phyloP scores from a whole-genome alignment of 495 filamentous ascomycete genomes.

The Aspergillus asperescens region DNA sequence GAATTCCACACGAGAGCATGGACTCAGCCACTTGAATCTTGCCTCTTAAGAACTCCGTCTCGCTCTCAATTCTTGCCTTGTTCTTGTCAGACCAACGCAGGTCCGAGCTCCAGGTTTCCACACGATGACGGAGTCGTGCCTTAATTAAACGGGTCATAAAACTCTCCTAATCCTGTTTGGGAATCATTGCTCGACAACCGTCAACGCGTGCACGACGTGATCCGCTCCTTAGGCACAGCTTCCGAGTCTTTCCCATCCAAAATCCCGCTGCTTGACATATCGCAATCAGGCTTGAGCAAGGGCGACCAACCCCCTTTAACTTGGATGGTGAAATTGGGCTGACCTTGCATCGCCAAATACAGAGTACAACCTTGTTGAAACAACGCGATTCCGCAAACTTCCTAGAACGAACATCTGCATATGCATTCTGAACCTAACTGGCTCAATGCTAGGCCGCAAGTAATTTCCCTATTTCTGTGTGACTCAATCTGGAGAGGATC shows the following conservation, averaged over 20 bases:
- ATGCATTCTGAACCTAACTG: background rate
- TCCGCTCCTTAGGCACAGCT: background rate
- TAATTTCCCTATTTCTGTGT: background rate
- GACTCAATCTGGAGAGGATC: background rate
- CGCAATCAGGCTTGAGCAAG: too few relatives aligned
- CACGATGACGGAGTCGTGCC: background rate
- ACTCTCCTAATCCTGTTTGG: conserved; percentile 1
- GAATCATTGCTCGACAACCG: background rate
- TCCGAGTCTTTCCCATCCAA: background rate
- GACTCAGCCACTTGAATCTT: background rate
- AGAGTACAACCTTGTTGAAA: too few relatives aligned
- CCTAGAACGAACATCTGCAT: background rate
- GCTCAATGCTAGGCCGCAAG: background rate
- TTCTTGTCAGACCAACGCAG: conserved; percentile 2
- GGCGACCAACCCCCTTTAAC: too few relatives aligned
- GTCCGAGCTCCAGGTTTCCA: conserved; percentile 6
- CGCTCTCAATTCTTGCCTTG: conserved; percentile 6
- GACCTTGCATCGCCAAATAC: background rate
- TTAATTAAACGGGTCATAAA: conserved; percentile 1
- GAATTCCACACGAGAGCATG: background rate
- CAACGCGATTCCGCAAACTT: background rate
- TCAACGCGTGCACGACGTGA: conserved; percentile 2
- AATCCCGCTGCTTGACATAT: too few relatives aligned
- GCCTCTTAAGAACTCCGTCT: background rate
- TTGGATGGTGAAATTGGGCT: too few relatives aligned